phyloP scores from a whole-genome alignment of 2,329 filamentous ascomycete genomes.

The Akanthomyces lecanii region DNA sequence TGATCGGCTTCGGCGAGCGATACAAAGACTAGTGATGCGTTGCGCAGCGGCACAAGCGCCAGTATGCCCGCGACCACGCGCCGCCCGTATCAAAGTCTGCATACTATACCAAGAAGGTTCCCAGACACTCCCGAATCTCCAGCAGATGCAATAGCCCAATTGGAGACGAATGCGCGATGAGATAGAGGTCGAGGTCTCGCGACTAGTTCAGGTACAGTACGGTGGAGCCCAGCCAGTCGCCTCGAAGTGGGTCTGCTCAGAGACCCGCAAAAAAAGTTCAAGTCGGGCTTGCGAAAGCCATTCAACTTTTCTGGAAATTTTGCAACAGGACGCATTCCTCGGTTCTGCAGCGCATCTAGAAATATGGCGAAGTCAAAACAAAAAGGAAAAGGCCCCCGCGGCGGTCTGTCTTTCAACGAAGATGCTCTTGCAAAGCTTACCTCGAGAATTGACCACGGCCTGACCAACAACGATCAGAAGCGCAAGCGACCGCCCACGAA shows the following conservation, averaged over 20 bases:
- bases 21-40: background rate
- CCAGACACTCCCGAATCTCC: background rate
- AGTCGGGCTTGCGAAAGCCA: conserved; percentile 6
- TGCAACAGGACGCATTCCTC: background rate
- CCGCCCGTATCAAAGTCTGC: conserved; percentile 12
- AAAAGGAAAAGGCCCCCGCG: conserved; percentile 31
- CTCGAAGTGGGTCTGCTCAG: background rate
- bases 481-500: conserved; percentile 39
- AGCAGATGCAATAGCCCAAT: background rate
- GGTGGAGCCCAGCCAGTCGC: background rate
- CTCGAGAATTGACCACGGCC: conserved; percentile 51
- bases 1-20: conserved; percentile 34
- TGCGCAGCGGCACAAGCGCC: background rate
- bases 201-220: background rate
- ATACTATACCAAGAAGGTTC: background rate
- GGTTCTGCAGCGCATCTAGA: background rate
- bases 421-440: conserved; percentile 50
- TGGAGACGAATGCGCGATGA: background rate
- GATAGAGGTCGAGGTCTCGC: conserved; percentile 2
- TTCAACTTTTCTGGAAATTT: conserved; percentile 12
- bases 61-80: background rate
- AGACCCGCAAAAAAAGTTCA: conserved; percentile 19
- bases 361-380: conserved; percentile 32
- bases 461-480: conserved; percentile 42
- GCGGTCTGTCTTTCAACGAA: conserved; percentile 41